phyloP scores from a whole-genome alignment of 257 asterid genomes.

The Primulina huaijiensis region DNA sequence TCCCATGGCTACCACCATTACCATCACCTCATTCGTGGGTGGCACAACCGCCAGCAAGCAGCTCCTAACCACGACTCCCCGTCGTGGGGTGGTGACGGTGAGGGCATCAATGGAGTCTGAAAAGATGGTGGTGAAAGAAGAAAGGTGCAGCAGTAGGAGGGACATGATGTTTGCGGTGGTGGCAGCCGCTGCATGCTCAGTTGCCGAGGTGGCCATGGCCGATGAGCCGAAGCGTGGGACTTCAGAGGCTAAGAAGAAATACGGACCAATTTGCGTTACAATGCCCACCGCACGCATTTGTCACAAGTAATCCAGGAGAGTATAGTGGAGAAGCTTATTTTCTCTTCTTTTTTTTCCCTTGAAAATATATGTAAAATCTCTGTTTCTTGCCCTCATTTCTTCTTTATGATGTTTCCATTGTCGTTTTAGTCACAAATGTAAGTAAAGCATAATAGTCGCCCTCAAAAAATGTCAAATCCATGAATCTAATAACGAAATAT shows the following conservation, averaged over 20 bases:
- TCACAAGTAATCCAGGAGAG: not conserved
- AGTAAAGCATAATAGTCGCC: no score
- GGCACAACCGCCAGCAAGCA: constrained; percentile 35
- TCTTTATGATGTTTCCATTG: no score
- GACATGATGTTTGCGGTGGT: constrained; percentile 53
- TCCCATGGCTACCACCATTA: constrained; percentile 53
- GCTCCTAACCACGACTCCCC: constrained; percentile 34
- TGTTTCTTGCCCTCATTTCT: no score
- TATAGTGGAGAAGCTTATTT: no score
- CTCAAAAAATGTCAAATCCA: no score
- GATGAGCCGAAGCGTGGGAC: constrained; percentile 57
- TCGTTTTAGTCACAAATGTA: no score
- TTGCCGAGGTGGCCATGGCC: constrained; percentile 50
- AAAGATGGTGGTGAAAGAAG: constrained; percentile 30
- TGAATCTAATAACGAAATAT: no score
- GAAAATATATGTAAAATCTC: no score
- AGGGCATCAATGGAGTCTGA: constrained; percentile 50
- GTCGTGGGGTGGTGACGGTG: constrained; percentile 33
- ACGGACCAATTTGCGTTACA: constrained; percentile 51
- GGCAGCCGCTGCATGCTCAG: constrained; percentile 47
- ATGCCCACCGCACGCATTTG: not conserved
- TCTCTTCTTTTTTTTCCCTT: no score
- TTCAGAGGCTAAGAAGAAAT: constrained; percentile 61
- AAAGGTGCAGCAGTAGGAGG: constrained; percentile 49
- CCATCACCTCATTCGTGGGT: constrained; percentile 51